Evolutionary conservation across 192 early-diverging fungal species (phyloP).

Genomic region (Gaertneriomyces sp.): DNA sequence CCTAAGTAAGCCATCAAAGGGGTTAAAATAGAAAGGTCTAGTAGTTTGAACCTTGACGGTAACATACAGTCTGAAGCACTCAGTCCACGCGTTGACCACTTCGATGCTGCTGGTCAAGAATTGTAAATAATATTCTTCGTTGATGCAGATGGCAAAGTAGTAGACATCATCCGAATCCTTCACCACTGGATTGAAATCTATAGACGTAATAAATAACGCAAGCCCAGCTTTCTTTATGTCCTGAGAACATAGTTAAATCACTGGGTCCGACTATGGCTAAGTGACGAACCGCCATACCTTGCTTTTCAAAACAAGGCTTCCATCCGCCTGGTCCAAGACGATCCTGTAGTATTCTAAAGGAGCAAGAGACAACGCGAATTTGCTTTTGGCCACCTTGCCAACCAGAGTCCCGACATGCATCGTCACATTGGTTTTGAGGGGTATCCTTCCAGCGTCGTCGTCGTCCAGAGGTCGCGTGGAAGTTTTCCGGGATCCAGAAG

Average conservation of each 20-base stretch:
- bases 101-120: conserved; percentile 1
- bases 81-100: background rate
- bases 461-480: background rate
- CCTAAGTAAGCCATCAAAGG: too few relatives aligned
- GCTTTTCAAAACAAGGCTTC: background rate
- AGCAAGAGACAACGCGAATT: background rate
- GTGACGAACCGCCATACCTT: background rate
- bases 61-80: too few relatives aligned
- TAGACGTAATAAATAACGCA: background rate
- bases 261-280: background rate
- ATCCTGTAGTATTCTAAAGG: background rate
- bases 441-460: background rate
- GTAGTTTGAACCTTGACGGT: too few relatives aligned
- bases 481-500: background rate
- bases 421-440: background rate
- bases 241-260: background rate
- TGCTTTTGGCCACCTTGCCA: background rate
- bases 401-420: background rate
- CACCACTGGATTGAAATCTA: background rate
- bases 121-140: background rate
- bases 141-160: conserved; percentile 1
- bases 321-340: background rate
- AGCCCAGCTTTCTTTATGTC: background rate
- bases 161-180: background rate
- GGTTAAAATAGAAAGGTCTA: too few relatives aligned